These are phyloP conservation scores for Botryosphaeria dothidea DNA, from an alignment of 2,329 filamentous ascomycete species.

Conservation along the genomic window DNA sequence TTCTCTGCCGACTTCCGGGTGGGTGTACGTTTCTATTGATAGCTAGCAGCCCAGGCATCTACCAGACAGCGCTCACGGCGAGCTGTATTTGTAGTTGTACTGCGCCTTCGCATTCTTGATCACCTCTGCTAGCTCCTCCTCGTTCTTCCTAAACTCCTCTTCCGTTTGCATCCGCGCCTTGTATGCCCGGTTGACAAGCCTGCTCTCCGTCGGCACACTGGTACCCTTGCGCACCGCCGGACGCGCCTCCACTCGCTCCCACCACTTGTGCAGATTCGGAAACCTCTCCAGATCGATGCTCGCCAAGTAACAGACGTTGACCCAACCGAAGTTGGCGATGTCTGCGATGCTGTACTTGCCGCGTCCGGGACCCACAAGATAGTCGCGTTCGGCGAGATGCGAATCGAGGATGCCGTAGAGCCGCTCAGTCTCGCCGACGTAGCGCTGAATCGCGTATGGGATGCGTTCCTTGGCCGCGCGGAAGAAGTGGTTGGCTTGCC, in stretches of 20 bases:
- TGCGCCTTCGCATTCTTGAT: slow-evolving; percentile 46
- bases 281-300: slow-evolving; percentile 45
- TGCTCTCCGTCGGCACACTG: slow-evolving; percentile 37
- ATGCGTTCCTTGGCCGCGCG: slow-evolving; percentile 46
- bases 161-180: slow-evolving; percentile 45
- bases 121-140: slow-evolving; percentile 39
- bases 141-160: slow-evolving; percentile 49
- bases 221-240: slow-evolving; percentile 45
- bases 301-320: slow-evolving; percentile 42
- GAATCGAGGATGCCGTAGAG: slow-evolving; percentile 47
- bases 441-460: slow-evolving; percentile 47
- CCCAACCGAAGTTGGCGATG: slow-evolving; percentile 48
- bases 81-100: slow-evolving; percentile 48
- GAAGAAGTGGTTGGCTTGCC: slow-evolving; percentile 39
- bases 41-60: background rate
- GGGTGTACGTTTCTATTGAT: slow-evolving; percentile 5
- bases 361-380: slow-evolving; percentile 46
- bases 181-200: slow-evolving; percentile 45
- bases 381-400: slow-evolving; percentile 41
- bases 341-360: slow-evolving; percentile 50
- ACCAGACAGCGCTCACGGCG: background rate
- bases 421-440: slow-evolving; percentile 50
- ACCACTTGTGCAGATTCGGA: slow-evolving; percentile 47
- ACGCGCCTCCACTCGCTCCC: slow-evolving; percentile 42
- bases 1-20: background rate